Percentiles rank a stretch among this genome's conserved stretches.
phyloP scores from a whole-genome alignment of 2,329 filamentous ascomycete species.

The Verticillium tricorpus region DNA sequence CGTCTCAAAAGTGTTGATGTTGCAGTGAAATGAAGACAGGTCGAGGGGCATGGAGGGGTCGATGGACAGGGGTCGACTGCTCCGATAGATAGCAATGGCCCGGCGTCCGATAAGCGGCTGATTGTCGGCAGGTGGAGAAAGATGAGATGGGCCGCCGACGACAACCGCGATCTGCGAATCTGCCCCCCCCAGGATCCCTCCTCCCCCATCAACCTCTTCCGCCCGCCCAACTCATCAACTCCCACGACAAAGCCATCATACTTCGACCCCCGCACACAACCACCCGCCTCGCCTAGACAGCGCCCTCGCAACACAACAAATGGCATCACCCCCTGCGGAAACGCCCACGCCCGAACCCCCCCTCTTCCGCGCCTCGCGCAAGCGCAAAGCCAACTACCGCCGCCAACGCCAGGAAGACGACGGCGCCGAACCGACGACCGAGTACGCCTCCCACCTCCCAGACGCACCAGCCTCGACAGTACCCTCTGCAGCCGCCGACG shows the following conservation, averaged over 20 bases:
- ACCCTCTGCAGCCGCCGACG: constrained; percentile 5
- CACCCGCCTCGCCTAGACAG: background rate
- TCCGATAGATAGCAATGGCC: background rate
- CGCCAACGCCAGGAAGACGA: constrained; percentile 19
- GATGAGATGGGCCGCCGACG: background rate
- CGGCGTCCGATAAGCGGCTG: background rate
- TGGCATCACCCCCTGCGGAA: constrained; percentile 19
- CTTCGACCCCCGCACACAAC: background rate
- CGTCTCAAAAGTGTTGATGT: background rate
- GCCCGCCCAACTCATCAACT: no score
- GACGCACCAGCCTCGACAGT: constrained; percentile 5
- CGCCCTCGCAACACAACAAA: constrained; percentile 6
- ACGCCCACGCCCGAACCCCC: constrained; percentile 23
- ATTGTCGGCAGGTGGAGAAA: background rate
- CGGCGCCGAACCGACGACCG: constrained; percentile 4
- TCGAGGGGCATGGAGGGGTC: background rate
- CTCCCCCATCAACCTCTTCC: no score
- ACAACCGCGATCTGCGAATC: no score
- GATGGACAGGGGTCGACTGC: background rate
- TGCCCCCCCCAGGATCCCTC: no score
- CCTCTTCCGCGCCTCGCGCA: constrained; percentile 54
- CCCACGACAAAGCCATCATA: no score
- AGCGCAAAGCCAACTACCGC: constrained; percentile 51
- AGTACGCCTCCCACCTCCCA: background rate
- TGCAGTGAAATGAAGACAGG: background rate